A percentile compares a stretch with the other conserved stretches of the same genome.
These are phyloP conservation scores for Solanum dulcamara DNA, from an alignment of 257 asterid species.

Conservation along the genomic window DNA sequence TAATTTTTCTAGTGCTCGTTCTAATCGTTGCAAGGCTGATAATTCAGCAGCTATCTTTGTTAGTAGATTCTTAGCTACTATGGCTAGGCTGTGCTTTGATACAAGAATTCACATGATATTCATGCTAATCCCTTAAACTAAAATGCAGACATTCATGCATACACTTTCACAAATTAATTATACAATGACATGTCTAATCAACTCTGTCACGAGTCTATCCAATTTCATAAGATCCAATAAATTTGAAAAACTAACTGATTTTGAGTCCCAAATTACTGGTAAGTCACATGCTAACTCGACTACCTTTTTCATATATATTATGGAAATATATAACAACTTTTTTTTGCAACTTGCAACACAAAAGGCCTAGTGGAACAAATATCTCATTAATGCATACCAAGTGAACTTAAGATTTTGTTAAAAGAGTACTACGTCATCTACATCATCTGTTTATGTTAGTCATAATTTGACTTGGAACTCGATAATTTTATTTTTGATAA, in stretches of 20 bases:
- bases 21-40: not conserved
- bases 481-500: no score
- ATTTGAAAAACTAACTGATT: not conserved
- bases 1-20: not conserved
- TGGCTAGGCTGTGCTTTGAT: not conserved
- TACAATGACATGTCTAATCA: not conserved
- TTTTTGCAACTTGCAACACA: constrained; percentile 4
- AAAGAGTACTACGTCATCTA: not conserved
- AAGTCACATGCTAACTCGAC: not conserved
- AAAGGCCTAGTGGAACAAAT: constrained; percentile 9
- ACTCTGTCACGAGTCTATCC: constrained; percentile 2
- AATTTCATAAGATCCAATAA: not conserved
- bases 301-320: not conserved
- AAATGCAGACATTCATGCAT: not conserved
- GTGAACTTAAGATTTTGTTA: constrained; percentile 11
- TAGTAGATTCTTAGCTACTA: not conserved
- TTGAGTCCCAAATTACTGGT: not conserved
- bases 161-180: not conserved
- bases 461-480: no score
- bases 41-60: not conserved
- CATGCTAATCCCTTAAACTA: not conserved
- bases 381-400: constrained; percentile 18
- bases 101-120: constrained; percentile 7
- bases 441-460: no score
- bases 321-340: not conserved